Base-by-base conservation (phyloP, 352 stramenopile species). In the Porosira glacialis region DNA sequence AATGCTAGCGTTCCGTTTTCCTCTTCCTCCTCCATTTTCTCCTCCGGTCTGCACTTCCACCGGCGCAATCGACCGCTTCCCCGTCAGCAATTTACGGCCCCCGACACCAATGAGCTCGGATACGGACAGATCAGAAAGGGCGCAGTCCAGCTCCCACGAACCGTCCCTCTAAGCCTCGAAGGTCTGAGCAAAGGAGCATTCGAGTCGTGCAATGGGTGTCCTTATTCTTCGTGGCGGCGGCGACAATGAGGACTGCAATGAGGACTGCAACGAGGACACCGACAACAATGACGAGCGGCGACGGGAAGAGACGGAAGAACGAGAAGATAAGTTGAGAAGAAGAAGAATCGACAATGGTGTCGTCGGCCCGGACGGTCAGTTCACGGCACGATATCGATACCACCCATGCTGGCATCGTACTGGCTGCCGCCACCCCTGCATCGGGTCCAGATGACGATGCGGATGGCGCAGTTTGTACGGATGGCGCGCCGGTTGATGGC, bases 311-410 rank as follows among this genome's bases (percentile, higher is more conserved):
- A n/a, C n/a, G n/a, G n/a, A n/a, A n/a, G n/a, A n/a, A n/a, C n/a
- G n/a, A n/a, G n/a, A n/a, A n/a, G n/a, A n/a, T n/a, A n/a, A n/a
- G n/a, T n/a, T n/a, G n/a, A n/a, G n/a, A n/a, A n/a, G n/a, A n/a
- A n/a, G n/a, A n/a, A n/a, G n/a, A n/a, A n/a, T n/a, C n/a, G n/a
- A n/a, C n/a, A n/a, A n/a, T n/a, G 8, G 44, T 58, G 63, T 85
- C 81, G 61, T 88, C 85, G 2, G 85, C 59, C 57, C 82, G 76
- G 10, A 89, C 24, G 24, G 70, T 72, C 13, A 89, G 66, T 24
- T 81, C 60, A 49, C 64, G 41, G 58, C 72, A 85, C 45, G 44
- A 28, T 3, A 88, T 43, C 28, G 60, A 75, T 19, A 68, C 59
- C 28, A 44, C 70, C 75, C 66, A 86, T 17, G 74, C 36, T 27